Conservation (phyloP, 2,329 filamentous ascomycete genomes). For the Tolypocladium amazonense region DNA sequence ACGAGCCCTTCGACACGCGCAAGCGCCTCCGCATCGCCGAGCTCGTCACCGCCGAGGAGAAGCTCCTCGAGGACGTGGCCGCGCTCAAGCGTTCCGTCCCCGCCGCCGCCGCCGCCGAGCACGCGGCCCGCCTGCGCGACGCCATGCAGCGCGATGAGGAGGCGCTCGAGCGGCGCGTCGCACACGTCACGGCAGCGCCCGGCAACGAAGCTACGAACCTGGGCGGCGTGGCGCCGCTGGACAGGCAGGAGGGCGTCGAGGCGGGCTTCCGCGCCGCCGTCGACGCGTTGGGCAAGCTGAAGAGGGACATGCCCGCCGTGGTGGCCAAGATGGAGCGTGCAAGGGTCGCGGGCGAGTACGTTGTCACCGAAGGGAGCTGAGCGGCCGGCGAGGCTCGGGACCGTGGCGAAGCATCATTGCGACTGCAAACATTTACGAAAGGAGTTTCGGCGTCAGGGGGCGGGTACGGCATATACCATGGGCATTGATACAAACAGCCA, state of each 20-base stretch:
- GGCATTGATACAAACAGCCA: not conserved
- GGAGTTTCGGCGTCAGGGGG: not conserved
- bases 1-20: slow-evolving; percentile 51
- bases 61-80: slow-evolving; percentile 53
- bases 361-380: slow-evolving; percentile 25
- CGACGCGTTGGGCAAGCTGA: slow-evolving; percentile 38
- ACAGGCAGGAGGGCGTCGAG: slow-evolving; percentile 35
- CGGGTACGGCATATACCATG: not conserved
- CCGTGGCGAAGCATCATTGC: not conserved
- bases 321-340: slow-evolving; percentile 57
- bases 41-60: slow-evolving; percentile 51
- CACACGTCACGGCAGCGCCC: slow-evolving; percentile 7
- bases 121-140: slow-evolving; percentile 28
- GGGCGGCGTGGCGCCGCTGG: slow-evolving; percentile 19
- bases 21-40: slow-evolving; percentile 49
- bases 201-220: slow-evolving; percentile 16
- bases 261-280: slow-evolving; percentile 35
- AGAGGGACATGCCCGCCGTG: slow-evolving; percentile 49
- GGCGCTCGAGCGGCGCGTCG: slow-evolving; percentile 21
- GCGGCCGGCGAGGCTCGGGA: not conserved
- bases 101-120: slow-evolving; percentile 27
- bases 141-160: slow-evolving; percentile 37
- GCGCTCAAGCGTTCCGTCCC: slow-evolving; percentile 45
- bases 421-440: not conserved
- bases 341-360: slow-evolving; percentile 47